Evolutionary conservation across 1,139 yeast species (phyloP).

Genomic region (Blastobotrys apis): DNA sequence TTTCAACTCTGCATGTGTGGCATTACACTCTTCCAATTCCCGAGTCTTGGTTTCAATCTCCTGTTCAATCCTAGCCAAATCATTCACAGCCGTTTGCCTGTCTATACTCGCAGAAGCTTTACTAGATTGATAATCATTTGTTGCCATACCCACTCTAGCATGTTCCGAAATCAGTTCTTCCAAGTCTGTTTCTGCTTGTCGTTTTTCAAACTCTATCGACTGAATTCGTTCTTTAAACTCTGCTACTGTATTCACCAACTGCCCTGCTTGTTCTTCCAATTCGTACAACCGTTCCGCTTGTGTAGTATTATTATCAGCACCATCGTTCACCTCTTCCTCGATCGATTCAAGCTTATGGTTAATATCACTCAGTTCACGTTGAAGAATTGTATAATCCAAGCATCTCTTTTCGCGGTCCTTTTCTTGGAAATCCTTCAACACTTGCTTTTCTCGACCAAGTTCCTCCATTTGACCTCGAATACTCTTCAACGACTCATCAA

Average conservation of each 20-base stretch:
- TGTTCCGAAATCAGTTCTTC: constrained; percentile 38
- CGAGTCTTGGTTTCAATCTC: constrained; percentile 15
- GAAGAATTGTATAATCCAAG: constrained; percentile 70
- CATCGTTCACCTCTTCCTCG: constrained; percentile 45
- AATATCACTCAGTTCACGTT: constrained; percentile 65
- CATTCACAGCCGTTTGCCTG: constrained; percentile 24
- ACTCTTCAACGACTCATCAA: constrained; percentile 66
- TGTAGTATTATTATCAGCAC: constrained; percentile 14
- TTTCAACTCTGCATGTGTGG: constrained; percentile 34
- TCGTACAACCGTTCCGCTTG: constrained; percentile 30
- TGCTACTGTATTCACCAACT: constrained; percentile 46
- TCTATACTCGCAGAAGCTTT: constrained; percentile 13
- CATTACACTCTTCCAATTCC: constrained; percentile 19
- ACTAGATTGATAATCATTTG: constrained; percentile 25
- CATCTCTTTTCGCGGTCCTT: constrained; percentile 67
- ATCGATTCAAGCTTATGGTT: constrained; percentile 56
- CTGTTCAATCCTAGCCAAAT: constrained; percentile 41
- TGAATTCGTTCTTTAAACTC: constrained; percentile 40
- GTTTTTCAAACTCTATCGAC: constrained; percentile 41
- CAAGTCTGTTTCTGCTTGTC: constrained; percentile 46
- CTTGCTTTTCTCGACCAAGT: constrained; percentile 75
- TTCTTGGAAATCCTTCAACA: constrained; percentile 62
- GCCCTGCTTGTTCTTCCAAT: constrained; percentile 49
- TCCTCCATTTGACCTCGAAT: constrained; percentile 71
- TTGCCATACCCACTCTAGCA: constrained; percentile 36